Base-by-base conservation (phyloP, 495 filamentous ascomycete genomes). In the Aspergillus baeticus region DNA sequence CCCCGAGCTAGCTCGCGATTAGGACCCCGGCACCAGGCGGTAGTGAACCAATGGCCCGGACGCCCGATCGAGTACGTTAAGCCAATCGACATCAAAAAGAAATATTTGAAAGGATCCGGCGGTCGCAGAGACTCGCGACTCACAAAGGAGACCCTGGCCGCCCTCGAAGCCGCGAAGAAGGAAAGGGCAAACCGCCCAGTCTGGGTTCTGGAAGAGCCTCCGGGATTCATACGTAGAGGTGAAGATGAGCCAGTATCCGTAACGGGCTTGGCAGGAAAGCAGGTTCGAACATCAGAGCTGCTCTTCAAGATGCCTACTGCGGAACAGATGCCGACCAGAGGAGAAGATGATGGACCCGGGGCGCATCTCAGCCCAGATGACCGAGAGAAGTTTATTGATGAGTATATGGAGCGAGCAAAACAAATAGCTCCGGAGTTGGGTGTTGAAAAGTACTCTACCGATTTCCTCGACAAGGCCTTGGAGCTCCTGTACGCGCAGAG, bases 1-100 rank as follows among this genome's bases (percentile, higher is more conserved):
- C 94, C 94, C 17, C 87, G 95, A 53, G 94, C 94, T 20, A 94
- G 91, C 64, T 98, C 94, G 53, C 88, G 95, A 10, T 72, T 98
- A 26, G 95, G 95, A 10, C 89, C 93, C 6, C 85, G 91, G 44
- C 92, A 97, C 69, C 94, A 99, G 75, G 94, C 94, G 2, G 85
- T 85, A 61, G 90, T 96, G 37, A 77, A 78, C 41, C 75, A 85
- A 8, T 99, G 94, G 94, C 85, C 82, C 44, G 95, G 95, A 6
- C 83, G 82, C 52, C 84, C 90, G 3, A 86, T 99, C 36, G 82
- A 96, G 67, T 88, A 95, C 39, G 90, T 96, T 51, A 98, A 97
- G 68, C 85, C 92, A 7, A 72, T 84, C 1, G 91, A 97, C 62
- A 82, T 87, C 61, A 96, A 92, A 72, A 95, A 86, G 73, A 87